Evolutionary conservation across 129 eudicot species (phyloP).

Genomic region (Escallonia rubra): DNA sequence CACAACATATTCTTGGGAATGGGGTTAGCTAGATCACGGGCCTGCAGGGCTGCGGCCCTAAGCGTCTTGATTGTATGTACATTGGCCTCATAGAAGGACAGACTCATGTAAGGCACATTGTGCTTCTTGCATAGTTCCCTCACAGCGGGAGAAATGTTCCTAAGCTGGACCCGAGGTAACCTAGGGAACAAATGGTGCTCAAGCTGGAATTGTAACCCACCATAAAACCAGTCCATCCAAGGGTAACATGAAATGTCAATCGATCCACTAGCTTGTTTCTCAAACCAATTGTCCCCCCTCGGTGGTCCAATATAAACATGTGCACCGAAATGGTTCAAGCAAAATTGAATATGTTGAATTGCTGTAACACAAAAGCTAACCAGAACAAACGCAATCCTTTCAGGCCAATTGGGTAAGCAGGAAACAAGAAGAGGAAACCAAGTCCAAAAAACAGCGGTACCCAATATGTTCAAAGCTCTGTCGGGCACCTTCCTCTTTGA

Average conservation of each 20-base stretch:
- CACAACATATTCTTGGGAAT: conserved; percentile 40
- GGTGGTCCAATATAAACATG: conserved; percentile 81
- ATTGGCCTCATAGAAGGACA: conserved; percentile 75
- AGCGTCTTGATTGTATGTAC: conserved; percentile 59
- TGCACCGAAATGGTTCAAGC: conserved; percentile 80
- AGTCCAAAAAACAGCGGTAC: conserved; percentile 79
- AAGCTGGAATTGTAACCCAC: conserved; percentile 87
- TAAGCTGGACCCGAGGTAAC: conserved; percentile 78
- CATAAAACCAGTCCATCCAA: conserved; percentile 90
- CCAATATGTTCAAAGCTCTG: conserved; percentile 58
- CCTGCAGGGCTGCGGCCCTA: conserved; percentile 73
- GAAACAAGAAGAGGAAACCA: conserved; percentile 90
- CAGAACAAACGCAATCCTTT: conserved; percentile 68
- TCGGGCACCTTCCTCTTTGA: conserved; percentile 69
- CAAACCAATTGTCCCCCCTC: conserved; percentile 80
- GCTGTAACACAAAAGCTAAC: conserved; percentile 60
- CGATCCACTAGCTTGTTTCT: conserved; percentile 85
- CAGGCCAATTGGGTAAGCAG: conserved; percentile 73
- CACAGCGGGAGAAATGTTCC: conserved; percentile 73
- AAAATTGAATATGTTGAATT: conserved; percentile 78
- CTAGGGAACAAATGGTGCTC: conserved; percentile 96
- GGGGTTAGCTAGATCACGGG: conserved; percentile 17
- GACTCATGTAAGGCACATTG: conserved; percentile 68
- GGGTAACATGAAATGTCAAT: conserved; percentile 67
- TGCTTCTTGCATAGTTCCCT: conserved; percentile 83